Conservation (phyloP, 441 rosid species). For the Melastoma candidum region DNA sequence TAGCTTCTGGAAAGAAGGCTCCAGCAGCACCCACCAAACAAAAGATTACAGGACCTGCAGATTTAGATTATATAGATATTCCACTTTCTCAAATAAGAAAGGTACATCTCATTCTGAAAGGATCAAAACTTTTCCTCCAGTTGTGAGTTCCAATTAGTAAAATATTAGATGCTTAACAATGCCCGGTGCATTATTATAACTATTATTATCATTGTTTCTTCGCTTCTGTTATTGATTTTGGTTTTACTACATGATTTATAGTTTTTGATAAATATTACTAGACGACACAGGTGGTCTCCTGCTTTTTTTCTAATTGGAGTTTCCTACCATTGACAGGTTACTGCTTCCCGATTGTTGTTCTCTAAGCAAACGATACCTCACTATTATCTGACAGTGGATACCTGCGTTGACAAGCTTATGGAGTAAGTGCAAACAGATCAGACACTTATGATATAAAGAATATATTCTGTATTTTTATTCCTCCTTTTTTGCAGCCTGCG, state of each 20-base stretch:
- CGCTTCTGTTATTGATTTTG: too few species aligned
- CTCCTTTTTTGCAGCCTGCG: slow-evolving; percentile 47
- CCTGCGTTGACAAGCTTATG: slow-evolving; percentile 87
- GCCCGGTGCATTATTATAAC: too few species aligned
- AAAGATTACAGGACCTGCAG: slow-evolving; percentile 32
- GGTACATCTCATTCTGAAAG: slow-evolving; percentile 23
- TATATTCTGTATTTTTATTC: slow-evolving; percentile 5
- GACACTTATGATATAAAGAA: neutral
- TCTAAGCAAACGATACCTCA: slow-evolving; percentile 99
- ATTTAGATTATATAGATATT: slow-evolving; percentile 71
- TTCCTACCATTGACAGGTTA: slow-evolving; percentile 38
- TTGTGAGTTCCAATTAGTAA: too few species aligned
- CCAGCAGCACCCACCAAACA: slow-evolving; percentile 38
- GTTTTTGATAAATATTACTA: too few species aligned
- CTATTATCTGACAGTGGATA: slow-evolving; percentile 82
- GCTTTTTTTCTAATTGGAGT: too few species aligned
- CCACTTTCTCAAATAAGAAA: slow-evolving; percentile 92
- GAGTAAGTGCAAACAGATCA: slow-evolving; percentile 35
- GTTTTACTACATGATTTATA: too few species aligned
- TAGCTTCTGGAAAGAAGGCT: slow-evolving; percentile 71
- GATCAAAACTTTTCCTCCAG: too few species aligned
- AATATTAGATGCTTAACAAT: too few species aligned
- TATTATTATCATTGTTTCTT: too few species aligned
- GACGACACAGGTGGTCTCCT: too few species aligned
- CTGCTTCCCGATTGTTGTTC: slow-evolving; percentile 77